Evolutionary conservation across 2,329 filamentous ascomycete species (phyloP).

Genomic region (Verticillium isaacii): DNA sequence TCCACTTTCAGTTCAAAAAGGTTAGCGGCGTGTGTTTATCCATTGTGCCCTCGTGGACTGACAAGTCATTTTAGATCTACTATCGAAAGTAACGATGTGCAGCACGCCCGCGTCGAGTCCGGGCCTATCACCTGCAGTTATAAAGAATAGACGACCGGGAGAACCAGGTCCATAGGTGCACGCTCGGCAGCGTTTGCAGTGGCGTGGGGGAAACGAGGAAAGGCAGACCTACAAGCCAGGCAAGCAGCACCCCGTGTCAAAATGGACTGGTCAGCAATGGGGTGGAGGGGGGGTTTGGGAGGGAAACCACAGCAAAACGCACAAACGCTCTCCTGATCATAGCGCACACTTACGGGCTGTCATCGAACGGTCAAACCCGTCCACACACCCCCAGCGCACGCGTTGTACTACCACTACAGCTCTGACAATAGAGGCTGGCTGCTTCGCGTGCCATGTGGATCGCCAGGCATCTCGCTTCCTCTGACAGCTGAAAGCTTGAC

Average conservation of each 20-base stretch:
- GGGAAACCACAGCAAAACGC: too few species aligned
- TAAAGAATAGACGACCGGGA: neutral
- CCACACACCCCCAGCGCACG: too few species aligned
- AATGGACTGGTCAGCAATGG: too few species aligned
- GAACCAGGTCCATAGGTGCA: neutral
- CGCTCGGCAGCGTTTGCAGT: neutral
- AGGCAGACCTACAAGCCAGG: neutral
- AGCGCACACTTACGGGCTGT: too few species aligned
- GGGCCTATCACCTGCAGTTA: neutral
- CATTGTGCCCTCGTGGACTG: slow-evolving; percentile 5
- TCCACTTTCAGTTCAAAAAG: slow-evolving; percentile 99
- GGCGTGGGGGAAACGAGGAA: neutral
- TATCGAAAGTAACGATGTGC: slow-evolving; percentile 43
- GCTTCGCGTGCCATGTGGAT: too few species aligned
- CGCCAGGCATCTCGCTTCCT: too few species aligned
- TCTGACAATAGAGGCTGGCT: too few species aligned
- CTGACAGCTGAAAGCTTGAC: too few species aligned
- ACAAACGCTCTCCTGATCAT: too few species aligned
- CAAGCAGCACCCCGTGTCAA: neutral
- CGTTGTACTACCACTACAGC: too few species aligned
- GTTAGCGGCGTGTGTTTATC: slow-evolving; percentile 39
- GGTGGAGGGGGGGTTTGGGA: too few species aligned
- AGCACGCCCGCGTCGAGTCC: neutral
- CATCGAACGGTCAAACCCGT: too few species aligned
- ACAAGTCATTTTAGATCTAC: slow-evolving; percentile 40